phyloP scores from a whole-genome alignment of 768 basidiomycete species.

The Mycena metata region DNA sequence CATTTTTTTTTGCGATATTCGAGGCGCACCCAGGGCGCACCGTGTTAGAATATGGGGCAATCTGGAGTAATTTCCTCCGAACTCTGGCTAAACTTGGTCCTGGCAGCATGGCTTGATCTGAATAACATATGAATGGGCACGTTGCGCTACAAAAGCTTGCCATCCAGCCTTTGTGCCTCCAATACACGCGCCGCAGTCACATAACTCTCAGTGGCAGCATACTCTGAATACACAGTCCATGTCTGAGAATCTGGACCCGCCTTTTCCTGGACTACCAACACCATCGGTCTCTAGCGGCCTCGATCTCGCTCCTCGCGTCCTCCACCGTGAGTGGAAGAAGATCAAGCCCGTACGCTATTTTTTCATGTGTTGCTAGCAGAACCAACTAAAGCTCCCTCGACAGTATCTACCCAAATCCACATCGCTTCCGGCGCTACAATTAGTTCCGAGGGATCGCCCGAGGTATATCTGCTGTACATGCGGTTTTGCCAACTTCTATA shows the following conservation, averaged over 20 bases:
- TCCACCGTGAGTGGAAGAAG: conserved; percentile 26
- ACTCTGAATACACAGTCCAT: not conserved
- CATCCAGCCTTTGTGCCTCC: conserved; percentile 21
- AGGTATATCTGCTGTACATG: conserved; percentile 21
- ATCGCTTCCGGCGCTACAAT: conserved; percentile 29
- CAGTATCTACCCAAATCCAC: conserved; percentile 28
- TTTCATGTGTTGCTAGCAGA: not conserved
- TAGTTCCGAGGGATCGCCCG: conserved; percentile 23
- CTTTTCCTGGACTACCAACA: not conserved
- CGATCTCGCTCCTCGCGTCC: not conserved
- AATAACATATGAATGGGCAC: not conserved
- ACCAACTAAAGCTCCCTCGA: not conserved
- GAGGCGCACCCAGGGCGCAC: too few relatives aligned
- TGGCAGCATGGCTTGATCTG: too few relatives aligned
- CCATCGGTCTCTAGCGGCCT: not conserved
- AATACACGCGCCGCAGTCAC: conserved; percentile 4
- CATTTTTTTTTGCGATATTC: too few relatives aligned
- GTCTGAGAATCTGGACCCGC: too few relatives aligned
- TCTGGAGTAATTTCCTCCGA: too few relatives aligned
- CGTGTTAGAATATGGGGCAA: too few relatives aligned
- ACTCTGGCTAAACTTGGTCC: not conserved
- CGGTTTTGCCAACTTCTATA: conserved; percentile 30
- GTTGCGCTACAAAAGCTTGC: conserved; percentile 3
- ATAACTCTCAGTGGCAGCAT: conserved; percentile 6
- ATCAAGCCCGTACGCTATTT: conserved; percentile 12